These are phyloP conservation scores for Canna indica DNA, from an alignment of 176 grass and related monocot genomes.

Conservation along the genomic window DNA sequence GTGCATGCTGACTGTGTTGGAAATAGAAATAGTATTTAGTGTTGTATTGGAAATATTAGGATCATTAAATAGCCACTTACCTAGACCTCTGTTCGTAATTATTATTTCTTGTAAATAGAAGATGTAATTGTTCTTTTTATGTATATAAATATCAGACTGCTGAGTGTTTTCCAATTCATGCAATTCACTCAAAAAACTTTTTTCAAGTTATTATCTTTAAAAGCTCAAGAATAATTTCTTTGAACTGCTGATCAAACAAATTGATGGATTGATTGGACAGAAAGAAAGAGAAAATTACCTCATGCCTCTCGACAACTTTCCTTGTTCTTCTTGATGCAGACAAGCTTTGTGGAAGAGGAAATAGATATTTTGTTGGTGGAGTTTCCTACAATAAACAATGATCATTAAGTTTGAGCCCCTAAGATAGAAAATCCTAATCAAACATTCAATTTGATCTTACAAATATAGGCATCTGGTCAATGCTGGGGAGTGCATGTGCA, in stretches of 20 bases:
- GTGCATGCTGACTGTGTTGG: no score
- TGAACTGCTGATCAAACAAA: slow-evolving; percentile 7
- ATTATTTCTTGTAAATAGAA: no score
- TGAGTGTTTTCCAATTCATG: no score
- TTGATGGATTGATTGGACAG: neutral
- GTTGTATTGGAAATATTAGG: no score
- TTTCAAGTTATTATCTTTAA: neutral
- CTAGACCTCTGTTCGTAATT: no score
- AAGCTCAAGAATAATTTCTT: neutral
- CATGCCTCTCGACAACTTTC: slow-evolving; percentile 56
- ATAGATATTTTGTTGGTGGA: slow-evolving; percentile 58
- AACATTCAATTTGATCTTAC: slow-evolving; percentile 48
- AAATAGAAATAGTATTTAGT: no score
- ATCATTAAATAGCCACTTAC: no score
- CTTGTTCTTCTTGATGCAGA: slow-evolving; percentile 47
- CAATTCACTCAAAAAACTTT: neutral
- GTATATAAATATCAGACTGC: no score
- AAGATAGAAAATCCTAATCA: slow-evolving; percentile 5
- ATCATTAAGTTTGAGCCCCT: slow-evolving; percentile 9
- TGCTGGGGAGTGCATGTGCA: slow-evolving; percentile 38
- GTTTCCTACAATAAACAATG: slow-evolving; percentile 49
- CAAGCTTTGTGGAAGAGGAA: slow-evolving; percentile 43
- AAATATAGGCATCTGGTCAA: slow-evolving; percentile 43
- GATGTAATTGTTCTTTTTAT: no score
- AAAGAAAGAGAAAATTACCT: slow-evolving; percentile 41